Percentiles rank a stretch among this genome's conserved stretches.
These are phyloP conservation scores for Xylaria sp. DNA, from an alignment of 2,329 filamentous ascomycete species.

Conservation along the genomic window DNA sequence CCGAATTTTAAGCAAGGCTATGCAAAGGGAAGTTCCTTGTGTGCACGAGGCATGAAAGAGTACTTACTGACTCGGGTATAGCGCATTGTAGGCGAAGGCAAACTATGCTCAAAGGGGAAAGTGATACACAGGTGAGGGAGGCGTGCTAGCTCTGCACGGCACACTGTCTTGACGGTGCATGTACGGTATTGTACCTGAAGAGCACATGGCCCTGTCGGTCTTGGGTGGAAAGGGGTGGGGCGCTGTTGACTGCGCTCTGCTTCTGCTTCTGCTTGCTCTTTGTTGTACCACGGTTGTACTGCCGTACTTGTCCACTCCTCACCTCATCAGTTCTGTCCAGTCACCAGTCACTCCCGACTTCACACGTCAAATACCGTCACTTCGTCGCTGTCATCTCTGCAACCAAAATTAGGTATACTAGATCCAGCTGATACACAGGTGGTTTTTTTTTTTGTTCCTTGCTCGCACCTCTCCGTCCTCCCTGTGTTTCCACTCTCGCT, in stretches of 20 bases:
- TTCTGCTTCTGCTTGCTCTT: slow-evolving; percentile 6
- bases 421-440: slow-evolving; percentile 12
- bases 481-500: too few relatives aligned
- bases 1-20: slow-evolving; percentile 24
- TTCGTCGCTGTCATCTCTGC: slow-evolving; percentile 25
- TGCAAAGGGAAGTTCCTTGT: slow-evolving; percentile 17
- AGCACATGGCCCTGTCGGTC: slow-evolving; percentile 35
- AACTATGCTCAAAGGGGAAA: slow-evolving; percentile 32
- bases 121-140: slow-evolving; percentile 26
- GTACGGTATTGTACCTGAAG: slow-evolving; percentile 28
- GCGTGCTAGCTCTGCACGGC: slow-evolving; percentile 16
- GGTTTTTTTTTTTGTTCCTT: slow-evolving; percentile 1
- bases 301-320: slow-evolving; percentile 23
- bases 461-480: not conserved
- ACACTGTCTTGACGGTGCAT: slow-evolving; percentile 29
- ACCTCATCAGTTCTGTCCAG: slow-evolving; percentile 20
- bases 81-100: slow-evolving; percentile 23
- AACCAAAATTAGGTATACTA: slow-evolving; percentile 18
- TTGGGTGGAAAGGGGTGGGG: slow-evolving; percentile 29
- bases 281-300: slow-evolving; percentile 13
- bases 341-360: slow-evolving; percentile 9
- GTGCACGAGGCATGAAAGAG: slow-evolving; percentile 28
- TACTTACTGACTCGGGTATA: slow-evolving; percentile 4
- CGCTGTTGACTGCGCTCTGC: not conserved
- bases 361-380: slow-evolving; percentile 13